Conservation (phyloP, 2,329 filamentous ascomycete genomes). For the Hypocrella siamensis region DNA sequence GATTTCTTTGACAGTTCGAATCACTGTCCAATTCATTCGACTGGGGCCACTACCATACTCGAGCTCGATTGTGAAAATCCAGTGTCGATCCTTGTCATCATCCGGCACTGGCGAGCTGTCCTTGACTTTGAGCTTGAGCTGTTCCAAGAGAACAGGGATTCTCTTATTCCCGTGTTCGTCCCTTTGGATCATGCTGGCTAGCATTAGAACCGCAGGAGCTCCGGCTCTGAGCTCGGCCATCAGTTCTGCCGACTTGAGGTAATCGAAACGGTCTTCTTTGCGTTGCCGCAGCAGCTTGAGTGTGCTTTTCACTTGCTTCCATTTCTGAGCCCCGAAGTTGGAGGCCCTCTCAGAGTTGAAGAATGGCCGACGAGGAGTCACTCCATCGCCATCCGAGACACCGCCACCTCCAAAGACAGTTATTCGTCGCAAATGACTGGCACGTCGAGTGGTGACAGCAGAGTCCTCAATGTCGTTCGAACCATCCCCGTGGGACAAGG, state of each 20-base stretch:
- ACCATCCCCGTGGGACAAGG: constrained; percentile 28
- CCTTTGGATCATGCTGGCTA: constrained; percentile 94
- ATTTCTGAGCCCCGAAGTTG: constrained; percentile 66
- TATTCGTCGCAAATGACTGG: constrained; percentile 48
- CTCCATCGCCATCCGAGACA: constrained; percentile 45
- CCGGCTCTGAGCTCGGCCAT: constrained; percentile 91
- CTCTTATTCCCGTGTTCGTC: constrained; percentile 92
- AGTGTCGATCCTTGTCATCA: constrained; percentile 52
- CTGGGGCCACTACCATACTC: constrained; percentile 94
- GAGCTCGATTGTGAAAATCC: constrained; percentile 78
- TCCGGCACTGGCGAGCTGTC: constrained; percentile 60
- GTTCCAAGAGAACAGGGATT: constrained; percentile 87
- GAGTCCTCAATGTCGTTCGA: constrained; percentile 35
- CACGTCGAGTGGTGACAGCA: constrained; percentile 30
- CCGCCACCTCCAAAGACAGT: constrained; percentile 52
- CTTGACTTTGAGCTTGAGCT: constrained; percentile 75
- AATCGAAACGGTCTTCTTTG: constrained; percentile 80
- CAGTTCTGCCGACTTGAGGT: constrained; percentile 87
- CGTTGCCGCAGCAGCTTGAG: constrained; percentile 64
- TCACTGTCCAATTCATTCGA: constrained; percentile 91
- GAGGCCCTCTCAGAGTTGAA: constrained; percentile 52
- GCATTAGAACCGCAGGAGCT: constrained; percentile 79
- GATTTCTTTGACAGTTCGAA: constrained; percentile 76
- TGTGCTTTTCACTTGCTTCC: constrained; percentile 85
- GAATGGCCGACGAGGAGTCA: constrained; percentile 39